A percentile compares a stretch with the other conserved stretches of the same genome.
Evolutionary conservation across 345 rosid species (phyloP).

Genomic region (Gossypium rotundifolium): DNA sequence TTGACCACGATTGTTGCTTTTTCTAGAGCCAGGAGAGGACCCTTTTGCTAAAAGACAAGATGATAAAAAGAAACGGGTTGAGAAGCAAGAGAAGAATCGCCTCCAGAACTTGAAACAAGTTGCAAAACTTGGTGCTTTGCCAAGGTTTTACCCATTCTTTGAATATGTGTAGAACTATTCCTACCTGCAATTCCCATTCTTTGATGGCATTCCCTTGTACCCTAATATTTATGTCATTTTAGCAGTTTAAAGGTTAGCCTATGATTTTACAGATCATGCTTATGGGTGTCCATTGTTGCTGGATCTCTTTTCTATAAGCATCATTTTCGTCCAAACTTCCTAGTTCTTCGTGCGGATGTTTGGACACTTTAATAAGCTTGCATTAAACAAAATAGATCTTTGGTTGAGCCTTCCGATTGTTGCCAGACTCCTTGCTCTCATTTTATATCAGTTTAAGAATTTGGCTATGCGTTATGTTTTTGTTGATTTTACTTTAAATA

Average conservation of each 20-base stretch:
- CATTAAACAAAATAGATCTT: not conserved
- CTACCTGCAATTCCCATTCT: not conserved
- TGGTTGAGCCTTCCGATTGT: not conserved
- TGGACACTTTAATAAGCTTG: not conserved
- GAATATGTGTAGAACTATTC: not conserved
- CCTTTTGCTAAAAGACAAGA: constrained; percentile 75
- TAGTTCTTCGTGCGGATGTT: not conserved
- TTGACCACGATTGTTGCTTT: not conserved
- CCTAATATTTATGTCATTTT: not conserved
- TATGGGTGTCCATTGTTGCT: not conserved
- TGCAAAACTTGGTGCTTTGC: constrained; percentile 72
- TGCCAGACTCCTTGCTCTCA: not conserved
- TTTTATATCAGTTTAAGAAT: not conserved
- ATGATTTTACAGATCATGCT: not conserved
- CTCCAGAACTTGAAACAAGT: constrained; percentile 72
- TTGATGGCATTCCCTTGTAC: not conserved
- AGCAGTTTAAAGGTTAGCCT: not conserved
- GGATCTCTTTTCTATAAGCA: not conserved
- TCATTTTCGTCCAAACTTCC: not conserved
- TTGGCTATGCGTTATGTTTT: not conserved
- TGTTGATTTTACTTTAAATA: not conserved
- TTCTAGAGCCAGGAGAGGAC: constrained; percentile 73
- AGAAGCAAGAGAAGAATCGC: constrained; percentile 67
- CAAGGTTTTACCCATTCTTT: constrained; percentile 45
- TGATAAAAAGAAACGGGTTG: constrained; percentile 74